Conservation (phyloP, 371 early-diverging fungal genomes). For the Haplosporangium sp. region DNA sequence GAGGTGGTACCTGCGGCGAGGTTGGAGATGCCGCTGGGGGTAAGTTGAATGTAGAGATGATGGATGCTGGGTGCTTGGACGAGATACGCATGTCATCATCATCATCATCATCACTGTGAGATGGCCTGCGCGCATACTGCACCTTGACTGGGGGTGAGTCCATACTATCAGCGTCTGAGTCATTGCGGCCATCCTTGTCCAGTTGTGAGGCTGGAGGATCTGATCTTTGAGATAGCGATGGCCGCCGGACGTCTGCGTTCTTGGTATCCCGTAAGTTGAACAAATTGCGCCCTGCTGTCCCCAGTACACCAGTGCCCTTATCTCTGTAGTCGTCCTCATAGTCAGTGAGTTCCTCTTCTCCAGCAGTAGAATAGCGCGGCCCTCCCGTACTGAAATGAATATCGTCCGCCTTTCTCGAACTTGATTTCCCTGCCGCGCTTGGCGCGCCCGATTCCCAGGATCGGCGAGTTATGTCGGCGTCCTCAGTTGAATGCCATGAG, state of each 20-base stretch:
- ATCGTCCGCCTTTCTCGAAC: neutral
- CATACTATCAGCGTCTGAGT: constrained; percentile 34
- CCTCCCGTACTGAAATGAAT: neutral
- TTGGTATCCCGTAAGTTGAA: neutral
- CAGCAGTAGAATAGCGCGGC: constrained; percentile 12
- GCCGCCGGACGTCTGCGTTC: neutral
- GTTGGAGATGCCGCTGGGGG: constrained; percentile 46
- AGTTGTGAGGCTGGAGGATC: neutral
- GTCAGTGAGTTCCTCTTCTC: constrained; percentile 18
- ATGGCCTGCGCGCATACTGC: constrained; percentile 36
- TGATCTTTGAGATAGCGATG: neutral
- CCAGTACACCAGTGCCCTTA: neutral
- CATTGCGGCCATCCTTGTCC: neutral
- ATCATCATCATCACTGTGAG: constrained; percentile 1
- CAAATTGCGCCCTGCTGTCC: neutral
- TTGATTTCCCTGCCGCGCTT: neutral
- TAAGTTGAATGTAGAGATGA: constrained; percentile 46
- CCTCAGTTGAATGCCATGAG: constrained; percentile 31
- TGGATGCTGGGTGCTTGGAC: constrained; percentile 37
- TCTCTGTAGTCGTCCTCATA: constrained; percentile 17
- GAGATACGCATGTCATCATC: constrained; percentile 20
- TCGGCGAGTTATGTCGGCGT: constrained; percentile 8
- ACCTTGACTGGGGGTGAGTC: constrained; percentile 53
- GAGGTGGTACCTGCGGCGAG: constrained; percentile 27
- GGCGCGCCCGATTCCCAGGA: constrained; percentile 34